These are phyloP conservation scores for Boeremia exigua DNA, from an alignment of 2,329 filamentous ascomycete species.

Conservation along the genomic window DNA sequence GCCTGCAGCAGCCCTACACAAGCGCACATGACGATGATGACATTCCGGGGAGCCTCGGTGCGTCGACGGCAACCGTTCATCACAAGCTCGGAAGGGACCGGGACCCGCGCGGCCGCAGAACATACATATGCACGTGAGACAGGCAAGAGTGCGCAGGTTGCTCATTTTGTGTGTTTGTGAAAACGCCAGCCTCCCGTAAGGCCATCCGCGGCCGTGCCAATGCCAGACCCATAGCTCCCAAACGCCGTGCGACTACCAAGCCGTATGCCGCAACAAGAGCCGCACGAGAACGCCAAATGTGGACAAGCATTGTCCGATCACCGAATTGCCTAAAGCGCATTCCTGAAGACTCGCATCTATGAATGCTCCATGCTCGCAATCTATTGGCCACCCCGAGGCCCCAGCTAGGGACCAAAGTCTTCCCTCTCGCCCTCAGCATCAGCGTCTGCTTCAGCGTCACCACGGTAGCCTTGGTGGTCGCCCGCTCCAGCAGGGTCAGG, in stretches of 20 bases:
- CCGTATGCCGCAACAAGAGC: constrained; percentile 16
- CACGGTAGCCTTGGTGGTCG: constrained; percentile 48
- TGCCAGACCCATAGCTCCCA: constrained; percentile 27
- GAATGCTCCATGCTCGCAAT: neutral
- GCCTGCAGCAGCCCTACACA: neutral
- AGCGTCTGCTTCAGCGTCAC: constrained; percentile 46
- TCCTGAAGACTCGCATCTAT: neutral
- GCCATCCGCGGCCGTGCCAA: constrained; percentile 45
- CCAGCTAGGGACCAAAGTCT: constrained; percentile 40
- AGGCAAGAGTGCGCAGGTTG: constrained; percentile 1
- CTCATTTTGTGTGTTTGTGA: constrained; percentile 33
- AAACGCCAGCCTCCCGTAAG: constrained; percentile 32
- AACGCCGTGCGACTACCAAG: constrained; percentile 30
- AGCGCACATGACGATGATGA: constrained; percentile 27
- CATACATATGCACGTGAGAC: constrained; percentile 10
- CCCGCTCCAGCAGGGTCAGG: constrained; percentile 45
- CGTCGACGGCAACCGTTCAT: constrained; percentile 13
- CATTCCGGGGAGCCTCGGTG: constrained; percentile 30
- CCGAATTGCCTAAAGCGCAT: neutral
- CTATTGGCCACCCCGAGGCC: neutral
- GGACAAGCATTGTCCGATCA: constrained; percentile 9
- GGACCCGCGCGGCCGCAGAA: constrained; percentile 15
- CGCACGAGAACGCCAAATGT: constrained; percentile 16
- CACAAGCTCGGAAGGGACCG: constrained; percentile 26
- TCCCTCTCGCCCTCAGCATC: constrained; percentile 50